Evolutionary conservation across 1,139 yeast species (phyloP), one percentile per base, ranked within the genome.

Genomic region (Blastobotrys malaysiensis): DNA sequence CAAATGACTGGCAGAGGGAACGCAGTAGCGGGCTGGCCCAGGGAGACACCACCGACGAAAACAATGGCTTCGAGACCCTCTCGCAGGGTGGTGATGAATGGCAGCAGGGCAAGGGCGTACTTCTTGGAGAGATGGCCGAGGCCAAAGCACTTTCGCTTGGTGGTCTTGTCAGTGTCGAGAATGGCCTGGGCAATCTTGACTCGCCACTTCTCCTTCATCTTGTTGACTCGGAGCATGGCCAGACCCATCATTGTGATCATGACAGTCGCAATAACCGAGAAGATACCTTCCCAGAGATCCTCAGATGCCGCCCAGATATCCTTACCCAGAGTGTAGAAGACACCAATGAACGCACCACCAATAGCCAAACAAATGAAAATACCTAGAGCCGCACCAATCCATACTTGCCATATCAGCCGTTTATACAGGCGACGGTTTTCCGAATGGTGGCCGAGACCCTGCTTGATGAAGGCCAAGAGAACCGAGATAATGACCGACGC

Each of bases 251-350:
- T 65, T 2, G 97, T 83, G 59, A 91, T 91, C 69, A 91, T 80
- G 21, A 87, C 76, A 0, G 95, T 80, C 1, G 98, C 97, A 63
- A 91, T 78, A 36, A 90, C 74, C 68, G 90, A 85, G 66, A 91
- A 83, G 43, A 86, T 78, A 68, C 97, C 97, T 75, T 91, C 98
- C 88, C 96, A 91, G 57, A 90, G 78, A 68, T 91, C 97, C 70
- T 91, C 98, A 51, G 96, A 83, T 47, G 75, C 69, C 16, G 89
- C 73, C 97, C 97, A 91, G 59, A 90, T 74, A 76, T 91, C 95
- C 39, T 82, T 80, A 53, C 88, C 89, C 47, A 89, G 77, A 44
- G 84, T 72, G 66, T 91, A 90, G 70, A 88, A 91, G 14, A 87
- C 83, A 62, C 89, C 90, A 65, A 91, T 88, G 71, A 91, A 89